Evolutionary conservation across 768 basidiomycete species (phyloP), one percentile per base, ranked within the genome.

Genomic region (Phanerochaete carnosa): DNA sequence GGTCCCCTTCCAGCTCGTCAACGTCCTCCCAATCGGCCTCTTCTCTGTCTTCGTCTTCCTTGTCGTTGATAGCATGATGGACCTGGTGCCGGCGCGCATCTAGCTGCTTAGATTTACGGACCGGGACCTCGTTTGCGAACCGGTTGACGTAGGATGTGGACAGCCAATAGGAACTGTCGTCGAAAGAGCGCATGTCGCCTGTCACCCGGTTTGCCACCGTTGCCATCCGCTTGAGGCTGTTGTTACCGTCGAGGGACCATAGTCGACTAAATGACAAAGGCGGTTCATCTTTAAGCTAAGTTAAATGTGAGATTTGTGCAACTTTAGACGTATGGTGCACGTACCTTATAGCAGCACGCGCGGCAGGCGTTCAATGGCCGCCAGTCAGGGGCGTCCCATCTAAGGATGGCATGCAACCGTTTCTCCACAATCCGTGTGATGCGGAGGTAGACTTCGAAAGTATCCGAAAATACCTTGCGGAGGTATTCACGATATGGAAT

Each of bases 371-470:
- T 69, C 33, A 64, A 26, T 2, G 73, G 70, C 2, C 69, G 60
- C 74, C 76, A 80, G 32, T 77, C 45, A 0, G 69, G 68, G 0
- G 53, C 43, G 52, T 75, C 64, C 0, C 69, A 64, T 0, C 69
- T 68, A 19, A 80, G 68, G 2, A 61, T 65, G 8, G 11, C 23
- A 3, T 63, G 26, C n/a, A 77, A 66, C 0, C 49, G 60, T 1
- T 22, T 16, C 22, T 73, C 58, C n/a, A 76, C 66, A 0, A 1
- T 11, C 0, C 62, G 60, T 0, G 53, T 54, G 2, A 78, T 71
- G 0, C 55, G 26, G 11, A 79, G 70, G 60, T 77, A 80, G 0
- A 72, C 49, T 54, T 79, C 75, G 55, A 74, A 77, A 12, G 75
- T 64, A 26, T 72, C 65, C 1, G 72, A 65, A 26, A 81, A 64